A percentile compares a stretch with the other conserved stretches of the same genome.
These are phyloP conservation scores for Pleurozium schreberi DNA, from an alignment of 225 moss, liverwort and hornwort species.

Conservation along the genomic window DNA sequence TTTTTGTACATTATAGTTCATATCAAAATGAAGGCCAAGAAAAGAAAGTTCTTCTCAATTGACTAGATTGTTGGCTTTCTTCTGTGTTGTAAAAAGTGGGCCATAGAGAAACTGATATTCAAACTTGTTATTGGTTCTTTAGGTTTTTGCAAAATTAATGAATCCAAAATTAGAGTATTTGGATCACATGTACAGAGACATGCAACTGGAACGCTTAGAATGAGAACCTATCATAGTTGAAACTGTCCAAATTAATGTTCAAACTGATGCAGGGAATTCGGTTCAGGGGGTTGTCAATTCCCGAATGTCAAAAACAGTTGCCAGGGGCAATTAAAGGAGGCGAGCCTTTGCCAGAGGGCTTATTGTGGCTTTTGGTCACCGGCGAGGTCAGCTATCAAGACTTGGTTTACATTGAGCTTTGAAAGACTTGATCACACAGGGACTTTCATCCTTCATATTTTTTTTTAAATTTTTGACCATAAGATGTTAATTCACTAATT, in stretches of 20 bases:
- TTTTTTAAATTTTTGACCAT: background rate
- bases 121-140: background rate
- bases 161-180: background rate
- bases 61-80: too few relatives aligned
- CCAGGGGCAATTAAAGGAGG: slow-evolving; percentile 57
- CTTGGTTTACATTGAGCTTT: background rate
- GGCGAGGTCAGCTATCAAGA: slow-evolving; percentile 37
- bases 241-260: background rate
- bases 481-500: background rate
- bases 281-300: slow-evolving; percentile 68
- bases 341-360: slow-evolving; percentile 72
- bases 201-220: too few relatives aligned
- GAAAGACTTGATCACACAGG: too few relatives aligned
- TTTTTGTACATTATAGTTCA: background rate
- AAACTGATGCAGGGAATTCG: slow-evolving; percentile 50
- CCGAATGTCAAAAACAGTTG: slow-evolving; percentile 73
- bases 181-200: too few relatives aligned
- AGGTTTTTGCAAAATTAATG: background rate
- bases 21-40: background rate
- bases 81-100: background rate
- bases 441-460: background rate
- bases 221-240: background rate
- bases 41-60: too few relatives aligned
- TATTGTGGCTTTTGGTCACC: slow-evolving; percentile 77
- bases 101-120: background rate